Percentiles rank a stretch among this genome's conserved stretches.
Conservation (phyloP, 1,139 yeast genomes). For the Saccharomycopsis crataegensis region DNA sequence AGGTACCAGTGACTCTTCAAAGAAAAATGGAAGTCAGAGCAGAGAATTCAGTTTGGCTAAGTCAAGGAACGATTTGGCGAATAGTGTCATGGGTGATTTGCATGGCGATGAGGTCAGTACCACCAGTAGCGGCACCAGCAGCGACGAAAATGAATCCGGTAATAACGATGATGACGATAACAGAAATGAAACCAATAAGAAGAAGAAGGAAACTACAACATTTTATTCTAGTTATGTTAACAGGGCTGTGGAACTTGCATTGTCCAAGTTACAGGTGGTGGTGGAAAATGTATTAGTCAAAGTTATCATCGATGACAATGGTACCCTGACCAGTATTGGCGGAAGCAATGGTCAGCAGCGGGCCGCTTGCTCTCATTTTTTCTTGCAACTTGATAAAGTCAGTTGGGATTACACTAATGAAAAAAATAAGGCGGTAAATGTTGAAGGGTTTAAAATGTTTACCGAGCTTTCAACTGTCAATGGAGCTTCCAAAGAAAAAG, state of each 20-base stretch:
- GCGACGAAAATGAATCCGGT: constrained; percentile 13
- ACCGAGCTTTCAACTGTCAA: background rate
- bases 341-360: background rate
- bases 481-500: too few relatives aligned
- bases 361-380: constrained; percentile 5
- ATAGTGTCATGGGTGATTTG: constrained; percentile 38
- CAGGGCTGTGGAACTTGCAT: constrained; percentile 27
- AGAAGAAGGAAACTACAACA: constrained; percentile 8
- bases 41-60: constrained; percentile 45
- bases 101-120: constrained; percentile 17
- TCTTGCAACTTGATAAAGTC: constrained; percentile 9
- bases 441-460: constrained; percentile 14
- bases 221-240: constrained; percentile 22
- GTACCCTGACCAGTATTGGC: background rate
- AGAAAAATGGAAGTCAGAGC: constrained; percentile 16
- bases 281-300: constrained; percentile 23
- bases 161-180: constrained; percentile 10
- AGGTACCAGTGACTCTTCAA: background rate
- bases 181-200: constrained; percentile 18
- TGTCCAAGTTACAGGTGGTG: constrained; percentile 26
- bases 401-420: constrained; percentile 10
- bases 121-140: background rate
- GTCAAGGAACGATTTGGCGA: constrained; percentile 58
- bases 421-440: constrained; percentile 5
- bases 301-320: constrained; percentile 20